These are phyloP conservation scores for Parafenestella ontariensis DNA, from an alignment of 2,329 filamentous ascomycete species.

Conservation along the genomic window DNA sequence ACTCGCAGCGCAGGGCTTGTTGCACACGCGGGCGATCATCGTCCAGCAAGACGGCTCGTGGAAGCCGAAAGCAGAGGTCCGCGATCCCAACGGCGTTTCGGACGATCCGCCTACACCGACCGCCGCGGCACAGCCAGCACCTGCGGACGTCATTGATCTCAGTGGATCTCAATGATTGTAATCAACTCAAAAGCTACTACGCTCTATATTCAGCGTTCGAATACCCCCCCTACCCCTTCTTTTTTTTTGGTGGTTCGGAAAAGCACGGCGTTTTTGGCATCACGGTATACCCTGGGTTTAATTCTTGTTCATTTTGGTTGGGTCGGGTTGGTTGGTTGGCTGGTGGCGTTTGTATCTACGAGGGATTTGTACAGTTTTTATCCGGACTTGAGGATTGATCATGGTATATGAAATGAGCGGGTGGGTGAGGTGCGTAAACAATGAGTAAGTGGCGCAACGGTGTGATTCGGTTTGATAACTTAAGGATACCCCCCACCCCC, in stretches of 20 bases:
- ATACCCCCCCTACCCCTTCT: too few relatives aligned
- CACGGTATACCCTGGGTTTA: neutral
- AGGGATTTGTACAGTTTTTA: too few relatives aligned
- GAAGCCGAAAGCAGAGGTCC: conserved; percentile 56
- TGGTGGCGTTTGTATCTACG: too few relatives aligned
- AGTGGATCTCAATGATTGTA: too few relatives aligned
- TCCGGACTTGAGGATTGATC: too few relatives aligned
- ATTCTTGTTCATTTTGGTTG: neutral
- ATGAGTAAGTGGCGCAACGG: too few relatives aligned
- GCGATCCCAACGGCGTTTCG: conserved; percentile 7
- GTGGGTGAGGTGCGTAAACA: neutral
- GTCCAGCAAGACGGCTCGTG: conserved; percentile 71
- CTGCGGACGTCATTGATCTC: neutral
- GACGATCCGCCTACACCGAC: conserved; percentile 2
- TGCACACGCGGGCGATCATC: conserved; percentile 66
- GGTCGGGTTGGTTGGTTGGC: too few relatives aligned
- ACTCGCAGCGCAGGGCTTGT: conserved; percentile 58
- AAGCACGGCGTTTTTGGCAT: neutral
- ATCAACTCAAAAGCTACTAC: neutral
- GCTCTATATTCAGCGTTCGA: neutral
- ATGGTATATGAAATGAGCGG: too few relatives aligned
- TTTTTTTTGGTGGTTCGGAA: neutral
- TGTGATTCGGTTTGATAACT: too few relatives aligned
- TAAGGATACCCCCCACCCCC: neutral
- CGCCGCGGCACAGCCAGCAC: neutral